Conservation (phyloP, 73 alveolate species). For the Paraurostyla sp. region DNA sequence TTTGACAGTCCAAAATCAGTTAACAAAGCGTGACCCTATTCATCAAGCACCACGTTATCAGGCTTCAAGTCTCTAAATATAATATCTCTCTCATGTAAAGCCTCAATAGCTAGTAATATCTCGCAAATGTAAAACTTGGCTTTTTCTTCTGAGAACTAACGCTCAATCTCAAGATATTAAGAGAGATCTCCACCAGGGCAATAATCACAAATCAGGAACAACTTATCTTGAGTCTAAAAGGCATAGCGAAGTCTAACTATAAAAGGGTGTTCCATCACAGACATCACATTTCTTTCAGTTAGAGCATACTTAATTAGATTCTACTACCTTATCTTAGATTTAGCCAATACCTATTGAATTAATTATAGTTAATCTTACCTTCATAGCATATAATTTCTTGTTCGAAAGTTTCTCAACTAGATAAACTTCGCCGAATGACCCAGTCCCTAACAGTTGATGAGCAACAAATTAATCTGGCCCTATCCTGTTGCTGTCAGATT, state of each 20-base stretch:
- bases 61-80: constrained; percentile 96
- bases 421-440: constrained; percentile 97
- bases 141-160: constrained; percentile 90
- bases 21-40: constrained; percentile 94
- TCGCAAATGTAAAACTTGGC: constrained; percentile 91
- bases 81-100: constrained; percentile 91
- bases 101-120: constrained; percentile 91
- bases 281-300: constrained; percentile 96
- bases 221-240: constrained; percentile 92
- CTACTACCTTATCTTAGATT: constrained; percentile 85
- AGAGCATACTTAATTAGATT: constrained; percentile 94
- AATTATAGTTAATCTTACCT: too few relatives aligned
- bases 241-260: constrained; percentile 92
- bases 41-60: constrained; percentile 94
- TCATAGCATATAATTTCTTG: constrained; percentile 94
- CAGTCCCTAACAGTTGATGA: constrained; percentile 85
- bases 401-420: constrained; percentile 92
- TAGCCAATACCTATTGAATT: too few relatives aligned
- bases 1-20: constrained; percentile 96
- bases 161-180: constrained; percentile 87
- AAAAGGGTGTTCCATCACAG: constrained; percentile 91
- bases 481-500: neutral
- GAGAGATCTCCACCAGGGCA: constrained; percentile 97
- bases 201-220: constrained; percentile 91
- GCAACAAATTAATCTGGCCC: constrained; percentile 62